These are phyloP conservation scores for Tolypocladium amazonense DNA, from an alignment of 2,329 filamentous ascomycete genomes.

Conservation along the genomic window DNA sequence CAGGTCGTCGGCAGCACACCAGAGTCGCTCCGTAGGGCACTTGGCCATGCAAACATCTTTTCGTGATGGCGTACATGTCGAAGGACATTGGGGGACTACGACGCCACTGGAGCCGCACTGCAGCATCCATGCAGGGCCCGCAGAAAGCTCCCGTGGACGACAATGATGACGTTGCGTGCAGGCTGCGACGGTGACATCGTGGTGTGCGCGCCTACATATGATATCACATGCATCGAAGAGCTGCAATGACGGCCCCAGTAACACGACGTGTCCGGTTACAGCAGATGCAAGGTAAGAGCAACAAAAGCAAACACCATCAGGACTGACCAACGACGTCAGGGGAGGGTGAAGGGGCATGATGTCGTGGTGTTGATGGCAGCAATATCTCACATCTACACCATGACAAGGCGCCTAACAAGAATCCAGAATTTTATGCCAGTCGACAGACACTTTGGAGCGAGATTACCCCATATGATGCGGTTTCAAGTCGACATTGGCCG, in stretches of 20 bases:
- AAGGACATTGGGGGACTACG: too few species aligned
- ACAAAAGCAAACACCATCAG: neutral
- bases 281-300: neutral
- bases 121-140: neutral
- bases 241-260: neutral
- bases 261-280: neutral
- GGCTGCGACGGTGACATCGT: neutral
- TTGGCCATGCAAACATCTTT: neutral
- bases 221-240: neutral
- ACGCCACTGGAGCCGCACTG: neutral
- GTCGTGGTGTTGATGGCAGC: neutral
- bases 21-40: neutral
- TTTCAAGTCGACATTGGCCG: neutral
- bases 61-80: neutral
- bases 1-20: neutral
- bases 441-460: neutral
- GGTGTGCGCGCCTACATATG: neutral
- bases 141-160: neutral
- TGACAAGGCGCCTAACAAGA: neutral
- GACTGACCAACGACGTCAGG: neutral
- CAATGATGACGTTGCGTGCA: neutral
- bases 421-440: neutral
- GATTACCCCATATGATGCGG: neutral
- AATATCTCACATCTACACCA: neutral
- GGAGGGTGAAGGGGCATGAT: too few species aligned